These are phyloP conservation scores for Echites panduratus DNA, from an alignment of 257 asterid species.

Conservation along the genomic window DNA sequence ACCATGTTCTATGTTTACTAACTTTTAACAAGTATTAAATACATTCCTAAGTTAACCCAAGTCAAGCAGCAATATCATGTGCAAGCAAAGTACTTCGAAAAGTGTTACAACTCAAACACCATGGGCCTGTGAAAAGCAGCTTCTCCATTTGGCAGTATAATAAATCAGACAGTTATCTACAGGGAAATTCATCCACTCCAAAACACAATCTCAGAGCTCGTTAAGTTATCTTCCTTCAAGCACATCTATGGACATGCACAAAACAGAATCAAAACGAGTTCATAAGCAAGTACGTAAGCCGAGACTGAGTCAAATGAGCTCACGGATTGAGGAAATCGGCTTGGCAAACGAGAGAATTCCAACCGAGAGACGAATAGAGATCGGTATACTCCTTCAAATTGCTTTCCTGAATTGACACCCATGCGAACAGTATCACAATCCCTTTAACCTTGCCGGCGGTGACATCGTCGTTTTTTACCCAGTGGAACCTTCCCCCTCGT, in stretches of 20 bases:
- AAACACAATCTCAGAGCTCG: neutral
- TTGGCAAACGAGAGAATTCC: slow-evolving; percentile 70
- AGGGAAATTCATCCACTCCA: slow-evolving; percentile 1
- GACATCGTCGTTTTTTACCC: slow-evolving; percentile 41
- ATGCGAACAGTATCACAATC: slow-evolving; percentile 50
- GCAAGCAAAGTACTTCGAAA: neutral
- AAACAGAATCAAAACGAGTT: neutral
- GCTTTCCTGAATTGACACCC: slow-evolving; percentile 57
- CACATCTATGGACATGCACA: neutral
- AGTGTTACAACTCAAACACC: neutral
- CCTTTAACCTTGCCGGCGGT: slow-evolving; percentile 45
- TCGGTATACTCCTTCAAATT: slow-evolving; percentile 43
- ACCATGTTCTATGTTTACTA: neutral
- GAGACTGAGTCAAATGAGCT: slow-evolving; percentile 11
- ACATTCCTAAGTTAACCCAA: neutral
- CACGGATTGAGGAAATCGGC: slow-evolving; percentile 79
- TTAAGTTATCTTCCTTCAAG: neutral
- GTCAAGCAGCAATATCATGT: neutral
- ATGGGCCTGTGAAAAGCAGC: neutral
- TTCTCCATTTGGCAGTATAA: neutral
- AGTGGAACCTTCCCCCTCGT: slow-evolving; percentile 49
- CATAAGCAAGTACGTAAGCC: neutral
- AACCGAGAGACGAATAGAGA: slow-evolving; percentile 72
- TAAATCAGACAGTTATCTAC: neutral
- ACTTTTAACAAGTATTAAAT: neutral